Base-by-base conservation (phyloP, 2,329 filamentous ascomycete genomes). In the Endothia cerciana region DNA sequence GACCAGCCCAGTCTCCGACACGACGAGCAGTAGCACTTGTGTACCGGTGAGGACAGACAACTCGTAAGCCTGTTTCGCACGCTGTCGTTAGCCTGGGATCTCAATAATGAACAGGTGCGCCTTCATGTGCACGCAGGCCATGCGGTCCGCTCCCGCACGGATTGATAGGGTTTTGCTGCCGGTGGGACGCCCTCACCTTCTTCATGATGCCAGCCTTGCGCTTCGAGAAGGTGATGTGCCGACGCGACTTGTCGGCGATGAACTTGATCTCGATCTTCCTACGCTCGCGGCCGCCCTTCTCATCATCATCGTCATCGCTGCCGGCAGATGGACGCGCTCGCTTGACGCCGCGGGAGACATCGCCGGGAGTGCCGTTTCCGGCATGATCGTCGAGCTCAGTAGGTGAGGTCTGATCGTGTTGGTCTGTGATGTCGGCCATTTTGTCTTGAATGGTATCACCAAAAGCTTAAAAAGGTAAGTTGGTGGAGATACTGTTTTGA, bases 241-340 rank as follows among this genome's bases (percentile, higher is more conserved):
- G 91, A 82, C 95, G 93, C 82, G 94, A 98, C 85, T 99, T 99
- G 83, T 99, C 95, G 81, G 94, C 94, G 80, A 99, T 99, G 83
- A 99, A 99, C 87, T 99, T 99, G 84, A 99, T 99, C 82, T 99
- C 95, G 75, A 99, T 99, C 91, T 99, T 99, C 83, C 95, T 90
- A 77, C 95, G 91, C 87, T 98, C 95, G 80, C 95, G 94, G 76
- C 93, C 93, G 70, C 93, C 93, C 88, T 98, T 98, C 80, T 97
- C 94, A 73, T 97, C 94, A 71, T 98, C 95, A 71, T 98, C 94
- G 72, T 98, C 95, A 77, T 98, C 95, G 77, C 98, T 94, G 74
- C 89, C 89, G 62, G 89, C 87, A 73, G 91, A 90, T 70, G 91
- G 89, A 77, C 95, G 92, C 79, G 87, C 87, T 74, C 94, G 93